Evolutionary conservation across 2,329 filamentous ascomycete species (phyloP).

Genomic region (Monilinia fructicola): DNA sequence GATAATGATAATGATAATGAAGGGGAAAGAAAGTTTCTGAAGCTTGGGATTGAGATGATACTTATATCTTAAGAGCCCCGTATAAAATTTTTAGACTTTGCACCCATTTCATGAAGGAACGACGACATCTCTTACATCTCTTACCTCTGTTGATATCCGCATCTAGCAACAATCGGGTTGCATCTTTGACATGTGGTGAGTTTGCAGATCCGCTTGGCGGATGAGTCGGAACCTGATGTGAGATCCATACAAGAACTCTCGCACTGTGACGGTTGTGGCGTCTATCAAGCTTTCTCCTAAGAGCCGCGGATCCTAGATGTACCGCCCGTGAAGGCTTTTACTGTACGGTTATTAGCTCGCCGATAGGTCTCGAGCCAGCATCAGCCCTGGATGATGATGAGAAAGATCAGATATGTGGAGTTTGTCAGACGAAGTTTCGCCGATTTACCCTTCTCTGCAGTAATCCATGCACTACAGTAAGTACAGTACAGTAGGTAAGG

Average conservation of each 20-base stretch:
- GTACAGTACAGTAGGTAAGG: no score
- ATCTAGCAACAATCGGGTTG: not conserved
- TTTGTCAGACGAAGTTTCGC: not conserved
- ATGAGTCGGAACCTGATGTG: not conserved
- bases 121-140: not conserved
- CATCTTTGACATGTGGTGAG: not conserved
- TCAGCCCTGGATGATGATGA: not conserved
- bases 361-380: not conserved
- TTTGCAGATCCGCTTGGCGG: not conserved
- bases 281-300: no score
- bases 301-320: no score
- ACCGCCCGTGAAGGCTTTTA: not conserved
- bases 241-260: not conserved
- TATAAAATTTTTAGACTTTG: not conserved
- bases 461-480: no score
- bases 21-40: not conserved
- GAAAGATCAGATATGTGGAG: not conserved
- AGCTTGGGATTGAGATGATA: constrained; percentile 1
- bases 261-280: not conserved
- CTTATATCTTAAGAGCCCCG: not conserved
- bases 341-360: not conserved
- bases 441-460: not conserved
- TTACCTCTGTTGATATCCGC: not conserved
- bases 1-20: not conserved
- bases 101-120: constrained; percentile 10